phyloP scores from a whole-genome alignment of 192 early-diverging fungal species.

The Thamnidium elegans region DNA sequence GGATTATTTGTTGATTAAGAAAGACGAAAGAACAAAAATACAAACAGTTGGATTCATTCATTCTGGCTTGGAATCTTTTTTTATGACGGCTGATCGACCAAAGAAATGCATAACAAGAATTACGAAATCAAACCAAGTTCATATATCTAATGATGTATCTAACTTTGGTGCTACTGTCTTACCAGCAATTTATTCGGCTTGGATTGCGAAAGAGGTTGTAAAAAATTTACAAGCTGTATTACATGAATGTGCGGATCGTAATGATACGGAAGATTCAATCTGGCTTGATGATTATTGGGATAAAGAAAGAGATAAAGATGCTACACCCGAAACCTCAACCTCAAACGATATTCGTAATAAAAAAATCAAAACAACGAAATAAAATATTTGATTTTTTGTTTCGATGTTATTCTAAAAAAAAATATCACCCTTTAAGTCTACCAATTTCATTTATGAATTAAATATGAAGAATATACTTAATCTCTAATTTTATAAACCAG shows the following conservation, averaged over 20 bases:
- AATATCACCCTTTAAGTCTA: no score
- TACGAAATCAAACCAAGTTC: background rate
- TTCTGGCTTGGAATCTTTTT: background rate
- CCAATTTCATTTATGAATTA: no score
- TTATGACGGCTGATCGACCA: background rate
- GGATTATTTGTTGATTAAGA: background rate
- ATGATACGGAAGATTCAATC: background rate
- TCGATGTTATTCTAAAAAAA: no score
- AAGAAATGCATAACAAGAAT: background rate
- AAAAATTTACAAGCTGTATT: background rate
- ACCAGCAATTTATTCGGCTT: background rate
- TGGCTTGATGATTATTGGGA: background rate
- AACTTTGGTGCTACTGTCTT: background rate
- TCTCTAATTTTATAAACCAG: no score
- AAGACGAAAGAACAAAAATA: background rate
- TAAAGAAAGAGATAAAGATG: background rate
- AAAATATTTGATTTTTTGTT: no score
- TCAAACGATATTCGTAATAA: background rate
- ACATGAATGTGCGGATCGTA: background rate
- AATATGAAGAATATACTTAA: no score
- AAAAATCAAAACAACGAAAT: no score
- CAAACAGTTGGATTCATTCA: constrained; percentile 11
- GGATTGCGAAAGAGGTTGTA: background rate
- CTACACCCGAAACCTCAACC: background rate
- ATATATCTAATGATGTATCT: background rate